These are phyloP conservation scores for Debaryomycetaceae sp. DNA, from an alignment of 1,139 yeast species.

Conservation along the genomic window DNA sequence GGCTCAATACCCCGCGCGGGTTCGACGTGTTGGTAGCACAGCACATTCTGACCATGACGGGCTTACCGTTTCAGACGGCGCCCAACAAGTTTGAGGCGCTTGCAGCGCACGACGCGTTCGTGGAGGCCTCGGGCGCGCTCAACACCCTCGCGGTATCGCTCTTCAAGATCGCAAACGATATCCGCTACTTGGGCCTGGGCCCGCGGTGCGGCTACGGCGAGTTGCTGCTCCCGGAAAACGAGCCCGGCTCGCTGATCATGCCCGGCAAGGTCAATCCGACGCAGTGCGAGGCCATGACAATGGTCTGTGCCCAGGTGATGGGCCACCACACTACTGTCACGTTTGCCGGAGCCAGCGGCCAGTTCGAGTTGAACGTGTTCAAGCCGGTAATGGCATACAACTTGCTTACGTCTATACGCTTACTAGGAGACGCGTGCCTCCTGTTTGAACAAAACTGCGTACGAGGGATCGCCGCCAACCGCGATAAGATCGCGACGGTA, in stretches of 20 bases:
- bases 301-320: conserved; percentile 12
- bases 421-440: conserved; percentile 10
- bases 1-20: conserved; percentile 11
- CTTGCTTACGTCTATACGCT: conserved; percentile 11
- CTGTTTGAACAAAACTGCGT: conserved; percentile 12
- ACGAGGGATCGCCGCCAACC: conserved; percentile 11
- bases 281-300: conserved; percentile 13
- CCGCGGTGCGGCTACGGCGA: conserved; percentile 15
- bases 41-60: conserved; percentile 9
- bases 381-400: conserved; percentile 12
- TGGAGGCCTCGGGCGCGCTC: conserved; percentile 12
- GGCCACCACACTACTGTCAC: conserved; percentile 14
- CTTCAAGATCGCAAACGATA: conserved; percentile 12
- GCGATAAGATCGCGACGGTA: conserved; percentile 10
- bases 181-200: conserved; percentile 13
- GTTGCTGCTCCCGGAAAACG: conserved; percentile 12
- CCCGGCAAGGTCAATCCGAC: conserved; percentile 15
- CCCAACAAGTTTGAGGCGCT: conserved; percentile 14
- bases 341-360: conserved; percentile 13
- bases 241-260: conserved; percentile 13
- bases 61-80: conserved; percentile 11
- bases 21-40: conserved; percentile 10
- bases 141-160: conserved; percentile 11
- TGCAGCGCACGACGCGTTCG: conserved; percentile 14
- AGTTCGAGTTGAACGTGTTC: conserved; percentile 13